Evolutionary conservation across 1,284 basidiomycete genomes (phyloP), one percentile per base, ranked within the genome.

Genomic region (Cryptococcus sp.): DNA sequence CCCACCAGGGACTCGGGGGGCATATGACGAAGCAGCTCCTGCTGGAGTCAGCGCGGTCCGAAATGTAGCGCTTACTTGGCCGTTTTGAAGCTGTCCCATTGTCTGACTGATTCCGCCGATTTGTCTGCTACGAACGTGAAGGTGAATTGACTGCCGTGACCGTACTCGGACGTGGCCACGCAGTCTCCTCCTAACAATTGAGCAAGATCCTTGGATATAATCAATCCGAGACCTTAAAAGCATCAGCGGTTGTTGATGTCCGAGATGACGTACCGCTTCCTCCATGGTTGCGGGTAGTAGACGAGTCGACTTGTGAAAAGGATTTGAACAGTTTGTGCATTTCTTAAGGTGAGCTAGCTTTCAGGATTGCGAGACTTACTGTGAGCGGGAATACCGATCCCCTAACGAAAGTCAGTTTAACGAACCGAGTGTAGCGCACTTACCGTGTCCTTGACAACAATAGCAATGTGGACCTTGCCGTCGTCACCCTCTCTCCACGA

Each of bases 221-320:
- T 70, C 17, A 80, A 60, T 5, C 78, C 78, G 8, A 77, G 65
- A n/a, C 64, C 68, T 46, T 51, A 20, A 3, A n/a, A n/a, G n/a
- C n/a, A 19, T 23, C 23, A 50, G 52, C 47, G 10, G 10, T 23
- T 8, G 23, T 31, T 19, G n/a, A n/a, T 20, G 0, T 3, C 1
- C 5, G 5, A 53, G 39, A 15, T 6, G 47, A 53, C 60, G 45
- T 49, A 59, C 68, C 68, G 47, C 63, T 68, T 7, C 74, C 72
- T 11, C 78, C 78, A 54, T 69, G 77, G 22, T 67, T 71, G 5
- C 78, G 52, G 0, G 77, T 74, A 41, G 76, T 77, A 11, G 68
- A 71, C 50, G 70, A 66, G 57, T 79, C 76, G 13, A 79, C 66
- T 53, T 79, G 78, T 10, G 70, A 72, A 50, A 79, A 79, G 39